phyloP scores from a whole-genome alignment of 768 basidiomycete species.

The Collybia sordida region DNA sequence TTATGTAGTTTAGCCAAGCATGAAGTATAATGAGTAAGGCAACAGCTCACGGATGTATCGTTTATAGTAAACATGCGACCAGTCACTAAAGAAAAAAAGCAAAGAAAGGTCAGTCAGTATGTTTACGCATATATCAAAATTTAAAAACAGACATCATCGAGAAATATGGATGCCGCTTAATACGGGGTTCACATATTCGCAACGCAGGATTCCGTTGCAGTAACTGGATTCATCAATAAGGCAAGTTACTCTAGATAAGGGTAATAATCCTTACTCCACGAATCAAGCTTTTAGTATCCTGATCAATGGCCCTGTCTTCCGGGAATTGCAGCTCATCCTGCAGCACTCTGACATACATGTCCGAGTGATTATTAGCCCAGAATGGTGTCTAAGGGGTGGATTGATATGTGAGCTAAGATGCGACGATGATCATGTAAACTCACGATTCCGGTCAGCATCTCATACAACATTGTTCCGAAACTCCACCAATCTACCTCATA shows the following conservation, averaged over 20 bases:
- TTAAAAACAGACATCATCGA: slow-evolving; percentile 76
- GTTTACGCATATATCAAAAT: not conserved
- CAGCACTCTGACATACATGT: slow-evolving; percentile 92
- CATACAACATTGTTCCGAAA: slow-evolving; percentile 95
- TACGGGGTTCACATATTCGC: slow-evolving; percentile 88
- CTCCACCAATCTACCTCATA: slow-evolving; percentile 99
- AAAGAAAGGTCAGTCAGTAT: slow-evolving; percentile 7
- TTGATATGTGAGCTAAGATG: not conserved
- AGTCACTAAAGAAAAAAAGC: slow-evolving; percentile 57
- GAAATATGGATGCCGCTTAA: slow-evolving; percentile 95
- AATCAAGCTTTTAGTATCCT: slow-evolving; percentile 92
- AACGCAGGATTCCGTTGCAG: slow-evolving; percentile 91
- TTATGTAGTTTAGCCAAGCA: slow-evolving; percentile 3
- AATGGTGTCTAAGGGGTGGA: slow-evolving; percentile 69
- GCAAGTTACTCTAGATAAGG: slow-evolving; percentile 6
- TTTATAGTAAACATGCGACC: slow-evolving; percentile 93
- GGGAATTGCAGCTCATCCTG: slow-evolving; percentile 90
- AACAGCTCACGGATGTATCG: slow-evolving; percentile 82
- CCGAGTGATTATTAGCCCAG: slow-evolving; percentile 89
- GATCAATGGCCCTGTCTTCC: slow-evolving; percentile 89
- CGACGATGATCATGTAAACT: slow-evolving; percentile 33
- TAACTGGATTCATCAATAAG: slow-evolving; percentile 47
- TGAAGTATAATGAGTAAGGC: slow-evolving; percentile 3
- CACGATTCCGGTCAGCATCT: slow-evolving; percentile 95
- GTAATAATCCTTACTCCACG: slow-evolving; percentile 70